These are phyloP conservation scores for Sporothrix schenckii DNA, from an alignment of 2,329 filamentous ascomycete genomes.

Conservation along the genomic window DNA sequence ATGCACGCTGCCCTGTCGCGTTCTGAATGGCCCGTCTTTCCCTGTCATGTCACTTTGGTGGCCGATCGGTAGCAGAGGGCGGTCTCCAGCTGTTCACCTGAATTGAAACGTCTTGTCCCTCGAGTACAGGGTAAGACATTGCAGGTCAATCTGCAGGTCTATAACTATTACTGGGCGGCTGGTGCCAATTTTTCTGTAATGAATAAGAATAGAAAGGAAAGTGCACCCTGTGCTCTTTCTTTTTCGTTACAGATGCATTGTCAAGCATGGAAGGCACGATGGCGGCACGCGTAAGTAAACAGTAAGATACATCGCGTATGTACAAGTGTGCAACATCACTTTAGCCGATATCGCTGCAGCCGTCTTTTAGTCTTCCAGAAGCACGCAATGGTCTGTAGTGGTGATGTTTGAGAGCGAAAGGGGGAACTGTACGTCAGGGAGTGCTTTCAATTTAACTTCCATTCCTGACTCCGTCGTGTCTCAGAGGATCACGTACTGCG, in stretches of 20 bases:
- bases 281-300: constrained; percentile 15
- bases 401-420: background rate
- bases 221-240: background rate
- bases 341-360: constrained; percentile 20
- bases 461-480: constrained; percentile 22
- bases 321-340: background rate
- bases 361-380: constrained; percentile 4
- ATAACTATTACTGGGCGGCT: background rate
- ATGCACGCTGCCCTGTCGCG: constrained; percentile 30
- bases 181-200: background rate
- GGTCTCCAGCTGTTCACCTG: background rate
- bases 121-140: constrained; percentile 9
- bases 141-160: constrained; percentile 10
- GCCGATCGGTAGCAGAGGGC: background rate
- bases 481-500: constrained; percentile 25
- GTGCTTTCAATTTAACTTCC: constrained; percentile 8
- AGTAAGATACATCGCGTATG: background rate
- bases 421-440: background rate
- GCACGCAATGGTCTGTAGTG: background rate
- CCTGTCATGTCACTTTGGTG: background rate
- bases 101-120: background rate
- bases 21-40: constrained; percentile 29
- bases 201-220: background rate
- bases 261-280: constrained; percentile 8
- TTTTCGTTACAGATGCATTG: background rate